A percentile compares a stretch with the other conserved stretches of the same genome.
Conservation (phyloP, 192 early-diverging fungal genomes). For the Coemansia javaensis region DNA sequence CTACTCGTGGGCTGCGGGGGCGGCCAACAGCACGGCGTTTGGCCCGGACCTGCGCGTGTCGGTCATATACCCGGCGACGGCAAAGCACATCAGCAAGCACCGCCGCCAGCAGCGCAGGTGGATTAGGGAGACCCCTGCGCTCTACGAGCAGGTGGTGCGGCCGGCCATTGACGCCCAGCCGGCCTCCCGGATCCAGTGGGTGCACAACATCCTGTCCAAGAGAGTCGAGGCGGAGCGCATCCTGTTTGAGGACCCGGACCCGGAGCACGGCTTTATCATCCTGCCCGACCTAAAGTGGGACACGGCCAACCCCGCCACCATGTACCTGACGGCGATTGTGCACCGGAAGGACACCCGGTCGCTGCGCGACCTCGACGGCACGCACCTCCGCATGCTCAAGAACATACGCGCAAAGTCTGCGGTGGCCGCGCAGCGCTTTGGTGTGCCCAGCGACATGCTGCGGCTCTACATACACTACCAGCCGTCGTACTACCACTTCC, state of each 20-base stretch:
- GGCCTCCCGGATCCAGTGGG: conserved; percentile 63
- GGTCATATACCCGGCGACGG: conserved; percentile 61
- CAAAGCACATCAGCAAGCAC: conserved; percentile 69
- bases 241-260: conserved; percentile 56
- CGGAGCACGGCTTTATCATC: conserved; percentile 64
- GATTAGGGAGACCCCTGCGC: conserved; percentile 60
- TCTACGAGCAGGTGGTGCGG: conserved; percentile 52
- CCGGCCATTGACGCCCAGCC: conserved; percentile 64
- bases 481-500: conserved; percentile 80
- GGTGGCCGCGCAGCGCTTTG: conserved; percentile 42
- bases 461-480: conserved; percentile 75
- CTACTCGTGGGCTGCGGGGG: conserved; percentile 61
- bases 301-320: conserved; percentile 48
- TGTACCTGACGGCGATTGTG: conserved; percentile 66
- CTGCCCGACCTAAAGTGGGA: conserved; percentile 84
- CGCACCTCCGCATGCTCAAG: conserved; percentile 61
- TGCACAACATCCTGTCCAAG: conserved; percentile 69
- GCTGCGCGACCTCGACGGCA: conserved; percentile 55
- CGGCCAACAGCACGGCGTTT: conserved; percentile 18
- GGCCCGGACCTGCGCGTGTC: conserved; percentile 57
- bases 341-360: conserved; percentile 55
- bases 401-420: conserved; percentile 55
- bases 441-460: conserved; percentile 55
- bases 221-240: conserved; percentile 62
- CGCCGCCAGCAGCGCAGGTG: conserved; percentile 56